Percentiles rank a stretch among this genome's conserved stretches.
phyloP scores from a whole-genome alignment of 192 early-diverging fungal species.

The Borealophlyctis nickersoniae region DNA sequence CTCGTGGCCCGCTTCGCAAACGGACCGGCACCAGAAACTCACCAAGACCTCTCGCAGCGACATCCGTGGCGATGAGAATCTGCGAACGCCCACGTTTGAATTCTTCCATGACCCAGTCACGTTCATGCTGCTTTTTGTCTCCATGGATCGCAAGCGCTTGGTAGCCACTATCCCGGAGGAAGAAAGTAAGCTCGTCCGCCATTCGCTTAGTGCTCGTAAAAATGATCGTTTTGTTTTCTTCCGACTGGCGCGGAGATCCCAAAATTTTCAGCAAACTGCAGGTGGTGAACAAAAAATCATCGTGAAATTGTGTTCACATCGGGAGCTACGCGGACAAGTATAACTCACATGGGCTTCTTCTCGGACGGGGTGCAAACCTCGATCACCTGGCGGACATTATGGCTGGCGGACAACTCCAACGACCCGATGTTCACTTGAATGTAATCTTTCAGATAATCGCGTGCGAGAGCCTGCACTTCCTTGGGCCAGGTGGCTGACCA shows the following conservation, averaged over 20 bases:
- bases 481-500: slow-evolving; percentile 99
- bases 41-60: slow-evolving; percentile 76
- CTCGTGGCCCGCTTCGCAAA: neutral
- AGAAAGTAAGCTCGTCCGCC: slow-evolving; percentile 73
- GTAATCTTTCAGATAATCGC: slow-evolving; percentile 83
- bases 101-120: slow-evolving; percentile 92
- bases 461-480: slow-evolving; percentile 86
- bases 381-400: slow-evolving; percentile 84
- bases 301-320: neutral
- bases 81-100: slow-evolving; percentile 85
- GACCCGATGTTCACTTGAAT: slow-evolving; percentile 98
- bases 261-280: slow-evolving; percentile 37
- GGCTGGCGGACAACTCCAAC: slow-evolving; percentile 81
- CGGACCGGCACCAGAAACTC: neutral
- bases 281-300: slow-evolving; percentile 7
- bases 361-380: slow-evolving; percentile 81
- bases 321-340: neutral
- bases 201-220: slow-evolving; percentile 47
- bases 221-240: slow-evolving; percentile 35
- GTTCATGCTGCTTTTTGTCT: slow-evolving; percentile 92
- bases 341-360: slow-evolving; percentile 77
- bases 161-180: slow-evolving; percentile 82
- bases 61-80: slow-evolving; percentile 98
- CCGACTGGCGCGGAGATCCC: slow-evolving; percentile 8
- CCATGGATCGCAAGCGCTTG: slow-evolving; percentile 92